Evolutionary conservation across 2,329 filamentous ascomycete species (phyloP), one percentile per base, ranked within the genome.

Genomic region (Colletotrichum agaves): DNA sequence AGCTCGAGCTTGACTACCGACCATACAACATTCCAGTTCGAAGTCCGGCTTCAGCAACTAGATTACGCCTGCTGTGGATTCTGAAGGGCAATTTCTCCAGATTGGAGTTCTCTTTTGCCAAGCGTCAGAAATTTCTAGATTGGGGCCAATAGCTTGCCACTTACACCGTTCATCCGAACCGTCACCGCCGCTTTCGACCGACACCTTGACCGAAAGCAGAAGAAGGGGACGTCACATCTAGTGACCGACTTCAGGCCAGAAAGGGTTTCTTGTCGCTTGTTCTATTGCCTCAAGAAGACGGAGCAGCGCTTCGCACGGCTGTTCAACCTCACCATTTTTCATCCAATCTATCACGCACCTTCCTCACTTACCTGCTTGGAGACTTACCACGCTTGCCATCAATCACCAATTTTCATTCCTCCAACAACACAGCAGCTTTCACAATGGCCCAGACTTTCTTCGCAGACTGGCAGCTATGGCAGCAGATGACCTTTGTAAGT

Each of bases 401-500:
- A 44, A 31, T 27, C 33, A 44, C 27, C 41, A 44, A 33, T 12
- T n/a, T n/a, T 23, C 33, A 23, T 10, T 21, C n/a, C 15, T 17
- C 21, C 35, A 39, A 19, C 27, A 27, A 19, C 27, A 27, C 27
- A 23, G 10, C 23, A 3, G 35, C 35, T 39, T 39, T 44, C 43
- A 59, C 71, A 55, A 79, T 78, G 74, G 44, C 27, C 17, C 8
- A 19, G 10, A 76, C 74, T 43, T 93, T 93, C 78, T 93, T 92
- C 78, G 74, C 83, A 46, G 84, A 81, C 56, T 97, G 93, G 94
- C 82, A 87, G 72, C 81, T 96, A 74, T 97, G 94, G 94, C 88
- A 96, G 84, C 90, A 97, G 82, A 90, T 97, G 89, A 92, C 90
- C 60, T 93, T 97, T 82, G 94, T 97, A 82, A 84, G 92, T 85